These are phyloP conservation scores for Dictyostelium firmibasis DNA, from an alignment of 78 protist species.

Conservation along the genomic window DNA sequence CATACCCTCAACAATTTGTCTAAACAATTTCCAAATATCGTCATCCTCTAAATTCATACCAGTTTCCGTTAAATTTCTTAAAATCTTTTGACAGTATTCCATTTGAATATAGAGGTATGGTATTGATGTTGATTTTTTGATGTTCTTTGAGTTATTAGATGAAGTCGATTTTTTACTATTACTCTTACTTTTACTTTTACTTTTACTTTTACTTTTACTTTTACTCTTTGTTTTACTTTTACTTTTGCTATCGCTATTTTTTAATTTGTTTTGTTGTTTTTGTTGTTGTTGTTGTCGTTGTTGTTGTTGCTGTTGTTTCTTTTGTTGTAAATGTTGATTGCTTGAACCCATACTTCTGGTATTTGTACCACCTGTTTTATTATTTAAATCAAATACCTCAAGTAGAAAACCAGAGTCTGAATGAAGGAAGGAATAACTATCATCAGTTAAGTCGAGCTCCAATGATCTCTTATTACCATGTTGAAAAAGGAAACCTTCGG, in stretches of 20 bases:
- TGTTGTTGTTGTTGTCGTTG: background rate
- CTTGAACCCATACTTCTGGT: slow-evolving; percentile 14
- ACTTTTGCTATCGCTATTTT: background rate
- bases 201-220: background rate
- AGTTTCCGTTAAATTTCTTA: slow-evolving; percentile 62
- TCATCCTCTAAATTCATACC: slow-evolving; percentile 71
- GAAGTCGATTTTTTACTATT: background rate
- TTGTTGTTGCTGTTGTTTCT: background rate
- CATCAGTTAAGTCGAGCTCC: slow-evolving; percentile 65
- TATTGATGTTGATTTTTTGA: background rate
- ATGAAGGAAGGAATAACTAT: slow-evolving; percentile 61
- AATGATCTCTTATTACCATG: slow-evolving; percentile 14
- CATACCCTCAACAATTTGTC: slow-evolving; percentile 82
- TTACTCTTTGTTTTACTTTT: background rate
- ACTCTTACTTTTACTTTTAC: background rate
- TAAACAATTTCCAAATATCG: slow-evolving; percentile 77
- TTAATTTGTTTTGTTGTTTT: background rate
- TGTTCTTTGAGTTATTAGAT: background rate
- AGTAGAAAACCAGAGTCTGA: slow-evolving; percentile 55
- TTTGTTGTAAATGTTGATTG: background rate
- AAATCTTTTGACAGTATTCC: slow-evolving; percentile 81
- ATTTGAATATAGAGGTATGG: slow-evolving; percentile 82
- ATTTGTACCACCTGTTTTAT: slow-evolving; percentile 27
- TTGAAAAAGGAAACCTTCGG: slow-evolving; percentile 16
- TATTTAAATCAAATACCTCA: slow-evolving; percentile 36